Conservation (phyloP, 768 basidiomycete species). For the Trichaptum fuscoviolaceum region DNA sequence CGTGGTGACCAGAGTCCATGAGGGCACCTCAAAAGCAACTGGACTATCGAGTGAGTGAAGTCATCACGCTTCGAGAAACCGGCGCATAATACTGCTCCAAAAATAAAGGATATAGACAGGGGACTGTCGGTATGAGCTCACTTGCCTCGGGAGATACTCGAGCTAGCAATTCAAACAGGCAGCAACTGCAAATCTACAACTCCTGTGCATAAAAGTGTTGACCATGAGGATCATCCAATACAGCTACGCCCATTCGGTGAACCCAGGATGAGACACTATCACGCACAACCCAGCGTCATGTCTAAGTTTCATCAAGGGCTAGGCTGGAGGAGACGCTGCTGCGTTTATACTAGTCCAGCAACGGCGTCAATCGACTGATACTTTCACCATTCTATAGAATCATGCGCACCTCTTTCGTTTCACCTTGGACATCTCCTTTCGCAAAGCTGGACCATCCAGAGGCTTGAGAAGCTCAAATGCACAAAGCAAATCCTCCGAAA, state of each 20-base stretch:
- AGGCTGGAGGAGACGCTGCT: constrained; percentile 1
- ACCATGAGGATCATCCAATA: neutral
- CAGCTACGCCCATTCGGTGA: neutral
- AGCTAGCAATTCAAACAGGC: neutral
- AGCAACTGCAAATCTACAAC: neutral
- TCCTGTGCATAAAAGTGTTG: neutral
- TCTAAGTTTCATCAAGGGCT: neutral
- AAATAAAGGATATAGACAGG: neutral
- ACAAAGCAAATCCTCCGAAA: constrained; percentile 94
- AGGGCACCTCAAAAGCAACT: neutral
- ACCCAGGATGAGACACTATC: neutral
- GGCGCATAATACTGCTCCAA: neutral
- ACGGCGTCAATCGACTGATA: neutral
- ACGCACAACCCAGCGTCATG: neutral
- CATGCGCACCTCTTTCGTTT: constrained; percentile 86
- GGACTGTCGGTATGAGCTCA: neutral
- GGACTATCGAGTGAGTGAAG: neutral
- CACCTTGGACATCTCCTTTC: constrained; percentile 98
- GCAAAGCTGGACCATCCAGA: constrained; percentile 86
- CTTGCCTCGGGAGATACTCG: neutral
- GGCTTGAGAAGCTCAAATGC: constrained; percentile 98
- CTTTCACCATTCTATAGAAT: neutral
- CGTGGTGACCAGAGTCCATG: neutral
- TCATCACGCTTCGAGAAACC: neutral
- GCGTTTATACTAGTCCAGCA: neutral